Evolutionary conservation across 2,329 filamentous ascomycete genomes (phyloP).

Genomic region (Diaporthe vexans): DNA sequence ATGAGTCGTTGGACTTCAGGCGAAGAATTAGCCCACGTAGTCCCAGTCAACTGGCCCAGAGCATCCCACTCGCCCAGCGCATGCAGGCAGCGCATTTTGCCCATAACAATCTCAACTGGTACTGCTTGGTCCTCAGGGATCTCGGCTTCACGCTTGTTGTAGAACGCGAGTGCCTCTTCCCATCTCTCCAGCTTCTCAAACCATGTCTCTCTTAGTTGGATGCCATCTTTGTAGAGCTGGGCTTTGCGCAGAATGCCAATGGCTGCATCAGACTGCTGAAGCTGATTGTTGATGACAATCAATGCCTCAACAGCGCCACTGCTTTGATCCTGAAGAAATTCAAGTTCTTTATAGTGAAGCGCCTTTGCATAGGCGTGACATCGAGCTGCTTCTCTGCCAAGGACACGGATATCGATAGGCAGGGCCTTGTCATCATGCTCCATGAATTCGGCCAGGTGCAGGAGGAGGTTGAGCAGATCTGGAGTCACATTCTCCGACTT

Average conservation of each 20-base stretch:
- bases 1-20: slow-evolving; percentile 91
- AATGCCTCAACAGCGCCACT: slow-evolving; percentile 95
- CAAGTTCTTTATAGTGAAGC: slow-evolving; percentile 97
- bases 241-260: slow-evolving; percentile 98
- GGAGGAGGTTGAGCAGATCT: slow-evolving; percentile 91
- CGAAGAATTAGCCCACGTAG: slow-evolving; percentile 92
- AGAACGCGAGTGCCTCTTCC: slow-evolving; percentile 95
- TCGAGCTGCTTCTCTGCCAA: slow-evolving; percentile 94
- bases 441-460: slow-evolving; percentile 99
- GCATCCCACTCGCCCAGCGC: slow-evolving; percentile 98
- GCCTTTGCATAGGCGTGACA: slow-evolving; percentile 99
- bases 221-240: slow-evolving; percentile 92
- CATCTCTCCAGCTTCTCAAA: slow-evolving; percentile 98
- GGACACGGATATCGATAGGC: slow-evolving; percentile 94
- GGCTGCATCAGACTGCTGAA: slow-evolving; percentile 97
- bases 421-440: slow-evolving; percentile 99
- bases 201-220: slow-evolving; percentile 97
- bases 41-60: slow-evolving; percentile 87
- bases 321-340: slow-evolving; percentile 98
- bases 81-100: slow-evolving; percentile 98
- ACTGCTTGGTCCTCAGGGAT: slow-evolving; percentile 68
- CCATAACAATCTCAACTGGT: slow-evolving; percentile 97
- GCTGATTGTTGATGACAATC: slow-evolving; percentile 99
- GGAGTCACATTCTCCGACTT: slow-evolving; percentile 96
- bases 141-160: slow-evolving; percentile 86